Conservation (phyloP, 2,329 filamentous ascomycete species). For the Aspergillus terreus region DNA sequence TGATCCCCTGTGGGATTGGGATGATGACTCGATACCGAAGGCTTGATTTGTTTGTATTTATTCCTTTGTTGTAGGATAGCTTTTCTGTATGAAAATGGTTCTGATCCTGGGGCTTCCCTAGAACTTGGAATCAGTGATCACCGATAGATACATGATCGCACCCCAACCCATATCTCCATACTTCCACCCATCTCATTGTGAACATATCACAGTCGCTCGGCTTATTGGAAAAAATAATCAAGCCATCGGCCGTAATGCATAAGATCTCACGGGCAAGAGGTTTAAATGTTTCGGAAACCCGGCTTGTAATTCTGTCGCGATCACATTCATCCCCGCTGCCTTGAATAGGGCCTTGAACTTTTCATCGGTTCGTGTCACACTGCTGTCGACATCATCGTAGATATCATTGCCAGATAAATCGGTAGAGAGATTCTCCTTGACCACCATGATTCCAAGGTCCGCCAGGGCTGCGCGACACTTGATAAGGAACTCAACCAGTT, state of each 20-base stretch:
- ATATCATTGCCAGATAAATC: constrained; percentile 55
- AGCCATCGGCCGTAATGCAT: constrained; percentile 61
- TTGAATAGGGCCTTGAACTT: constrained; percentile 70
- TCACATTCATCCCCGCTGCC: constrained; percentile 63
- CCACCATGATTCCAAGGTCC: constrained; percentile 53
- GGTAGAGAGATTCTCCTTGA: constrained; percentile 76
- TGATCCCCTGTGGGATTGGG: no score
- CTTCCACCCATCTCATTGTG: background rate
- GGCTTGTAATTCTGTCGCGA: constrained; percentile 67
- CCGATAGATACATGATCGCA: background rate
- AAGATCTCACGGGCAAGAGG: constrained; percentile 74
- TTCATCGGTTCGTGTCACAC: constrained; percentile 70
- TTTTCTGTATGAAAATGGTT: background rate
- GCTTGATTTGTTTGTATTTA: background rate
- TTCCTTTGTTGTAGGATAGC: background rate
- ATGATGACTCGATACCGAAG: no score
- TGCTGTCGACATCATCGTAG: constrained; percentile 74
- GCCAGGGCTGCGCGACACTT: constrained; percentile 54
- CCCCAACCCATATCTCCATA: background rate
- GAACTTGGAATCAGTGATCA: background rate
- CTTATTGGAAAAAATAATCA: constrained; percentile 3
- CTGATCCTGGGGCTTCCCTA: background rate
- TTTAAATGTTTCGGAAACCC: constrained; percentile 62
- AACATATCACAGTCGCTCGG: background rate
- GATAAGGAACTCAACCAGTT: constrained; percentile 65